These are phyloP conservation scores for Gossypium australe DNA, from an alignment of 345 rosid genomes.

Conservation along the genomic window DNA sequence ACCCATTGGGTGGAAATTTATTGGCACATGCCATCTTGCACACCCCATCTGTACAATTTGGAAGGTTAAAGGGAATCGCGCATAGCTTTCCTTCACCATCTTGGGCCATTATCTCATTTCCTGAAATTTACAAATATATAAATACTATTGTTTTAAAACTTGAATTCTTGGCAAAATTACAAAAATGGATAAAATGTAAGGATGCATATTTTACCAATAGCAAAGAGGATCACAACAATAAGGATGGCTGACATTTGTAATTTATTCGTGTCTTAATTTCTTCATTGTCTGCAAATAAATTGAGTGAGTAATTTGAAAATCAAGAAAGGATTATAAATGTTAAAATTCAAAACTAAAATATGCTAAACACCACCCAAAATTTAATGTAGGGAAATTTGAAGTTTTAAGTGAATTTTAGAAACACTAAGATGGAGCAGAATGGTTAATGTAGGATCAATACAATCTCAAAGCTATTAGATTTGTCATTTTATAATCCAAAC, in stretches of 20 bases:
- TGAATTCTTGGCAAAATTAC: not conserved
- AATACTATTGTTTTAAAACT: not conserved
- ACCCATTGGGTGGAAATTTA: not conserved
- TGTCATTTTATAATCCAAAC: not conserved
- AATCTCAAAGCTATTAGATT: not conserved
- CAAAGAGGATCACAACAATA: not conserved
- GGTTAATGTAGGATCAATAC: too few relatives aligned
- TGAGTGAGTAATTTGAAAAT: not conserved
- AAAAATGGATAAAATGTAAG: not conserved
- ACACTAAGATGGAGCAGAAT: too few relatives aligned
- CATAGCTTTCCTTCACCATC: not conserved
- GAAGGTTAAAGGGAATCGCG: not conserved
- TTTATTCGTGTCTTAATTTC: not conserved
- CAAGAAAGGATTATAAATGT: too few relatives aligned
- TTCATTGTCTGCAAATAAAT: not conserved
- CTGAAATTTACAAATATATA: not conserved
- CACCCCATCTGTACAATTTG: not conserved
- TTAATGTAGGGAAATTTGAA: too few relatives aligned
- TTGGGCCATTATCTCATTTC: not conserved
- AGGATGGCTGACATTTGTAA: not conserved
- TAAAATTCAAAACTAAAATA: not conserved
- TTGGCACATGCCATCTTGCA: not conserved
- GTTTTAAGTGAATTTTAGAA: too few relatives aligned
- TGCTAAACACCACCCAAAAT: too few relatives aligned
- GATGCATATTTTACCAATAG: not conserved